phyloP scores from a whole-genome alignment of 108 stramenopile genomes.

The Aureococcus anophagefferens region DNA sequence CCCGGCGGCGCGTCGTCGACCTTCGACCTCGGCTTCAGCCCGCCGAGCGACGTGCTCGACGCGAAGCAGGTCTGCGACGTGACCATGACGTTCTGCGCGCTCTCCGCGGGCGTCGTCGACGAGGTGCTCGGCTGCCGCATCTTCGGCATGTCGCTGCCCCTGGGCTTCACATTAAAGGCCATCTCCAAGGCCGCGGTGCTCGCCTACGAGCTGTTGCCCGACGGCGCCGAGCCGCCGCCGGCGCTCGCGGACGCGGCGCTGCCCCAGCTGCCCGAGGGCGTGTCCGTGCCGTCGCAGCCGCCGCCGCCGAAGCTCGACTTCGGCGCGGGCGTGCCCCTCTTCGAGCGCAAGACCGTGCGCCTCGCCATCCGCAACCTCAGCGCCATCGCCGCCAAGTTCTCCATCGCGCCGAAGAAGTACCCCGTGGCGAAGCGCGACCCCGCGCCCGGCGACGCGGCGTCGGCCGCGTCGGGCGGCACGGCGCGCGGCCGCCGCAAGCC shows the following conservation, averaged over 20 bases:
- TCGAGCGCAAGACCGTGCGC: constrained; percentile 17
- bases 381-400: constrained; percentile 32
- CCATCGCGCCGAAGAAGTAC: constrained; percentile 14
- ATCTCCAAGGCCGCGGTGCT: constrained; percentile 23
- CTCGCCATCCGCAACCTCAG: constrained; percentile 37
- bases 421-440: constrained; percentile 6
- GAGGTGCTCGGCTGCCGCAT: constrained; percentile 36
- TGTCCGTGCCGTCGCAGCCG: constrained; percentile 16
- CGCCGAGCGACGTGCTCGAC: constrained; percentile 2
- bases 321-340: constrained; percentile 21
- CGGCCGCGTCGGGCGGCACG: neutral
- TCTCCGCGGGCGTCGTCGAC: constrained; percentile 29
- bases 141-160: constrained; percentile 31
- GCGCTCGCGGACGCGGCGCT: constrained; percentile 23
- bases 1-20: constrained; percentile 16
- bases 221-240: constrained; percentile 7
- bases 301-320: constrained; percentile 10
- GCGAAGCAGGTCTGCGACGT: constrained; percentile 18
- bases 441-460: neutral
- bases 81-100: constrained; percentile 15
- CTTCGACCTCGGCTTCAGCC: constrained; percentile 8
- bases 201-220: constrained; percentile 23
- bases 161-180: constrained; percentile 32
- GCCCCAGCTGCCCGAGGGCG: constrained; percentile 21
- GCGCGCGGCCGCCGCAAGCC: too few species aligned